Percentiles rank a stretch among this genome's conserved stretches.
Conservation (phyloP, 805 yeast species). For the Ogataea kodamae region DNA sequence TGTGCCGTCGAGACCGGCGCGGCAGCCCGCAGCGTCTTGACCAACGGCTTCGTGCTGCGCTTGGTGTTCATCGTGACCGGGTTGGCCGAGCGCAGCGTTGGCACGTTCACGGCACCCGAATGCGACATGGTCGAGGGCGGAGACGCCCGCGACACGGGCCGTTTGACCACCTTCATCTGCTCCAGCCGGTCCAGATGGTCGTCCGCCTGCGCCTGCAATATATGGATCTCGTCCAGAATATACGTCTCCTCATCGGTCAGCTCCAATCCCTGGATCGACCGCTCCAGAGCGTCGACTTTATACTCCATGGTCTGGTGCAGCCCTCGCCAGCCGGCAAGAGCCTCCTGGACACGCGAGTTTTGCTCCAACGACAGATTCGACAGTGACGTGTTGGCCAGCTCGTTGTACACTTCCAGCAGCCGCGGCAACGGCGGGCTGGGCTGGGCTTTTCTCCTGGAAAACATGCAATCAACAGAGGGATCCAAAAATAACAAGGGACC, state of each 20-base stretch:
- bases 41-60: constrained; percentile 21
- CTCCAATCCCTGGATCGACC: constrained; percentile 32
- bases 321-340: constrained; percentile 70
- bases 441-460: constrained; percentile 54
- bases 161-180: constrained; percentile 14
- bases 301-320: constrained; percentile 59
- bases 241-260: constrained; percentile 45
- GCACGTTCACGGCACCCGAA: constrained; percentile 18
- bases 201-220: constrained; percentile 33
- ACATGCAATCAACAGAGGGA: no score
- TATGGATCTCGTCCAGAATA: constrained; percentile 38
- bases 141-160: constrained; percentile 6
- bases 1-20: constrained; percentile 9
- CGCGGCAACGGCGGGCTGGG: constrained; percentile 60
- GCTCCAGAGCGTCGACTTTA: constrained; percentile 52
- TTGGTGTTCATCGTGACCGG: constrained; percentile 31
- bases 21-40: constrained; percentile 22
- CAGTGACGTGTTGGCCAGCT: constrained; percentile 56
- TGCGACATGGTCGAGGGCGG: constrained; percentile 18
- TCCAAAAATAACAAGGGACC: no score
- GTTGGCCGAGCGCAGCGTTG: constrained; percentile 29
- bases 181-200: constrained; percentile 40
- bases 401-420: constrained; percentile 58
- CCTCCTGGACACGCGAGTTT: constrained; percentile 45
- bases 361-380: constrained; percentile 58